Evolutionary conservation across 305 asterid species (phyloP), one percentile per base, ranked within the genome.

Genomic region (Fraxinus dipetala): DNA sequence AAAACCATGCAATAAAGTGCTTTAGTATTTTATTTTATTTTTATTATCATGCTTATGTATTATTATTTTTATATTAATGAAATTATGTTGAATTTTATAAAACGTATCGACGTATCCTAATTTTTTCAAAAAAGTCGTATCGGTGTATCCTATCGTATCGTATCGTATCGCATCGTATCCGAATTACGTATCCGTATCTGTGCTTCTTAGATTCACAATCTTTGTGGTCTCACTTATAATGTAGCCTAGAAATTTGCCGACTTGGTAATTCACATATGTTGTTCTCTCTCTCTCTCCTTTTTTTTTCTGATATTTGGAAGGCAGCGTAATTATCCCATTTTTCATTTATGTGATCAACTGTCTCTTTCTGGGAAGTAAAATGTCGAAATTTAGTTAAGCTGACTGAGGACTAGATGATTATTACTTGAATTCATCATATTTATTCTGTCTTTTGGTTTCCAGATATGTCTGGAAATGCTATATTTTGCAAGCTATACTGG

Each of bases 401-500:
- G 2, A 11, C 36, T 67, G 18, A 67, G 30, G 30, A 59, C 13
- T 20, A 16, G 69, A 59, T 59, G 69, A 59, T 20, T 59, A 20
- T 59, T 40, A 36, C 16, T 18, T 65, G 56, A 9, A 35, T 5
- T 18, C 10, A 32, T 40, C 35, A 40, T 48, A 48, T 59, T 35
- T 28, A 38, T 77, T 65, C 72, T 72, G n/a, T 79, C 24, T 77
- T 72, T 80, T 79, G 78, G 30, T 80, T 78, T 85, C 59, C 90
- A 96, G 98, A 86, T 91, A 79, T 94, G 99, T 87, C 84, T 96
- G 88, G 96, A 94, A 90, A 96, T 96, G 98, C 90, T 94, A 70
- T 94, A 96, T 88, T 96, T 96, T 76, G 99, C 98, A 67, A 94
- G 96, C 90, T 96, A 91, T 89, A 92, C 97, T 78, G 97, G 97